Base-by-base conservation (phyloP, 169 alveolate genomes). In the Toxoplasma gondii region DNA sequence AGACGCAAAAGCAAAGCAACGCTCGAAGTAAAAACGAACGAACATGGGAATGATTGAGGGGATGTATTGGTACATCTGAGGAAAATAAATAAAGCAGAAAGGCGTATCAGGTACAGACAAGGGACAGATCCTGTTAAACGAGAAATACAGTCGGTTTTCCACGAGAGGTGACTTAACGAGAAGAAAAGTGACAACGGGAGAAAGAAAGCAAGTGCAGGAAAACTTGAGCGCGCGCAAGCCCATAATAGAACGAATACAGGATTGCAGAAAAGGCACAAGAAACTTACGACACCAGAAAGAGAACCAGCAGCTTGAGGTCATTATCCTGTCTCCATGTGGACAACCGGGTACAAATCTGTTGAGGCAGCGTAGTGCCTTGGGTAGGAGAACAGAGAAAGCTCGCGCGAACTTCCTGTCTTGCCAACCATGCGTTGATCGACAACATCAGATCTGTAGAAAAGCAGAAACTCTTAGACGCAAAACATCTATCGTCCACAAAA, bases 261-360 rank as follows among this genome's bases (percentile, higher is more conserved):
- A n/a, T n/a, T 17, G 19, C 39, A 19, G 86, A 78, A 70, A 10
- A 70, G 83, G 39, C 39, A 17, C 36, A 34, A 22, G 27, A n/a
- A 78, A 78, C 86, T 78, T n/a, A 78, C 86, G 86, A 78, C 9
- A n/a, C 45, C 22, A 78, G 24, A n/a, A 78, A 78, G 43, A 78
- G 86, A 31, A 38, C 19, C 45, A 78, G n/a, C 44, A 78, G 45
- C 86, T 38, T 78, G 86, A 29, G 5, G 4, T 36, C 45, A n/a
- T 19, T 38, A 16, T 16, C 45, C 4, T 78, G 9, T 9, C 86
- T 7, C 86, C 86, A 78, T 16, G 19, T 45, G 1, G 39, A 41
- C 39, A 78, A 19, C 27, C 43, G 27, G 31, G 39, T 31, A 38
- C 86, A 78, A 19, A 78, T 38, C 86, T 78, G 49, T 1, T 17